Conservation (phyloP, 768 basidiomycete species). For the Porpolomopsis calyptriformis region DNA sequence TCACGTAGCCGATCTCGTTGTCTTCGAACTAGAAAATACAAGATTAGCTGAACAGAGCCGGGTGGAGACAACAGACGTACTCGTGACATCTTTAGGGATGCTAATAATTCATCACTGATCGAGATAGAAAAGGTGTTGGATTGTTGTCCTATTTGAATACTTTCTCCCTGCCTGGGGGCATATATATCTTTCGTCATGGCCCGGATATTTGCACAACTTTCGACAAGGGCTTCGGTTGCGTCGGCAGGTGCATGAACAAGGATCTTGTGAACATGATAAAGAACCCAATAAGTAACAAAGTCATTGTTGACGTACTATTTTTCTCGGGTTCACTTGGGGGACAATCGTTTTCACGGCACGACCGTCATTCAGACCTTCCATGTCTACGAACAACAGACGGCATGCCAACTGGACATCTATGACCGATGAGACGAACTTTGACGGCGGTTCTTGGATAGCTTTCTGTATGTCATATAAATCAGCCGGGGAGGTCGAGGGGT, state of each 20-base stretch:
- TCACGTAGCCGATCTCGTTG: constrained; percentile 90
- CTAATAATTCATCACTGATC: constrained; percentile 80
- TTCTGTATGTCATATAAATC: constrained; percentile 32
- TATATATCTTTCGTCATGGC: constrained; percentile 91
- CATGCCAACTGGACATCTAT: constrained; percentile 77
- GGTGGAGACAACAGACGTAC: constrained; percentile 36
- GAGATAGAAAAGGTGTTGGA: constrained; percentile 92
- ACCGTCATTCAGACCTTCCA: constrained; percentile 95
- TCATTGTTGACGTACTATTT: constrained; percentile 56
- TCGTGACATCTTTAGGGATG: constrained; percentile 72
- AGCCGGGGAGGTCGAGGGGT: neutral
- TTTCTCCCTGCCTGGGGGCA: constrained; percentile 66
- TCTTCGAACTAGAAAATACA: constrained; percentile 71
- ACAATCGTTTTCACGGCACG: constrained; percentile 95
- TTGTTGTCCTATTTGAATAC: constrained; percentile 87
- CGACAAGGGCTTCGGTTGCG: constrained; percentile 63
- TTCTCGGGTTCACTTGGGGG: constrained; percentile 90
- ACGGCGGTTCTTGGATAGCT: constrained; percentile 74
- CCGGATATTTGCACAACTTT: constrained; percentile 72
- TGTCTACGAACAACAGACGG: constrained; percentile 81
- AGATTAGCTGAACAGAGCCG: neutral
- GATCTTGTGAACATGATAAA: constrained; percentile 41
- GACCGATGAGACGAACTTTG: constrained; percentile 73
- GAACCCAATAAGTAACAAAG: neutral
- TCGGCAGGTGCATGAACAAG: constrained; percentile 68